A percentile compares a stretch with the other conserved stretches of the same genome.
Conservation (phyloP, 441 rosid genomes). For the Adansonia madagascariensis region DNA sequence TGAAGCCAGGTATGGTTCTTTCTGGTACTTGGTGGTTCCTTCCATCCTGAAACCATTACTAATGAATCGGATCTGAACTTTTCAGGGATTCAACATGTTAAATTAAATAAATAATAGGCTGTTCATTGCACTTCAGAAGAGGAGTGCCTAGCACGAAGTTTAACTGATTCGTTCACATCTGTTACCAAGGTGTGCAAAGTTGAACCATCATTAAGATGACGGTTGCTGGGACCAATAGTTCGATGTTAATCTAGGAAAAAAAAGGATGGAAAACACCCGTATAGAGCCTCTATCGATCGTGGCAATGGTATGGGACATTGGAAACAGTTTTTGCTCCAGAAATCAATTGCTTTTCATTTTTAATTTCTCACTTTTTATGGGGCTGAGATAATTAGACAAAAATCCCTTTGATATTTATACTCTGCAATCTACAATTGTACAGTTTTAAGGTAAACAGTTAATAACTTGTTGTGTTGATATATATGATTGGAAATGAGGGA, state of each 20-base stretch:
- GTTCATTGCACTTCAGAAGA: conserved; percentile 30
- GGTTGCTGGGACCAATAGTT: not conserved
- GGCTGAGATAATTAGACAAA: not conserved
- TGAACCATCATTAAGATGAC: not conserved
- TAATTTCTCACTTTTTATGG: not conserved
- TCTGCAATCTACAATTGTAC: too few relatives aligned
- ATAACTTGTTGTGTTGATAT: too few relatives aligned
- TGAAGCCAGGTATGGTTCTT: conserved; percentile 49
- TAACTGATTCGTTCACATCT: not conserved
- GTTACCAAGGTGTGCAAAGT: not conserved
- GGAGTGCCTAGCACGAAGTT: conserved; percentile 17
- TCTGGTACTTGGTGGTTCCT: not conserved
- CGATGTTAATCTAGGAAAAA: not conserved
- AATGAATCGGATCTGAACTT: conserved; percentile 7
- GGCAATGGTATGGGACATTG: not conserved
- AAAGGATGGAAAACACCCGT: not conserved
- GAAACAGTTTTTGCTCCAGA: not conserved
- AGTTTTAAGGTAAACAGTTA: too few relatives aligned
- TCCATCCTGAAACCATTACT: conserved; percentile 21
- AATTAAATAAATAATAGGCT: conserved; percentile 36
- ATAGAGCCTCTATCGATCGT: too few relatives aligned
- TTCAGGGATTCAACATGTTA: conserved; percentile 48
- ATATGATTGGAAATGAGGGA: too few relatives aligned
- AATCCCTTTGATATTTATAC: not conserved
- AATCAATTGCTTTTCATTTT: not conserved